Base-by-base conservation (phyloP, 228 moss, liverwort and hornwort species). In the Sphagnum magellanicum region DNA sequence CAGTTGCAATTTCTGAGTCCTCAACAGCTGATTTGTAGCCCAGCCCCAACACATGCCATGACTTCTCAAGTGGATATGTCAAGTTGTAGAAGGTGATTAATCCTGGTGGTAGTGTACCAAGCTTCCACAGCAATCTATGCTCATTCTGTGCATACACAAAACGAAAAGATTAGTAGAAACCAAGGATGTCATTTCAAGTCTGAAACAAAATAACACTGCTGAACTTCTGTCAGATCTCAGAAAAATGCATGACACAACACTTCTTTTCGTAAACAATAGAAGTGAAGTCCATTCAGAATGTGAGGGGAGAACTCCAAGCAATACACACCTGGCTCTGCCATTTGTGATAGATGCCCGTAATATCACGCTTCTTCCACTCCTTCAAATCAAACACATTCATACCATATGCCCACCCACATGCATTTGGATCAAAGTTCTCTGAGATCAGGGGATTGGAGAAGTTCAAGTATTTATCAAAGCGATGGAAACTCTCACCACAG, bases 391-490 rank as follows among this genome's bases (percentile, higher is more conserved):
- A 95, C 65, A 95, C 75, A 52, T 95, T 95, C 92, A 92, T 95
- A 10, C 95, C 92, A 67, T 88, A 95, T 14, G 95, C 92, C 95
- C 95, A 95, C 8, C 88, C 90, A 77, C 92, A 95, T 16, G 88
- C 85, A 48, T 78, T 81, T 6, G 92, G 95, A 78, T 90, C 73
- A 17, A 92, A 95, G 66, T 89, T 90, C 71, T 77, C 72, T 52
- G 92, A 81, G 68, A 90, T 92, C 10, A 83, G 79, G 13, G 87
- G 92, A 63, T 90, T 80, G 17, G 92, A 92, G 61, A 95, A 95
- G 77, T 95, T 95, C 63, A 95, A 51, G 70, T 95, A 95, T 79
- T 92, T 92, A 62, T 90, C 88, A 8, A 90, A 95, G 62, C 88
- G 85, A 78, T 95, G 92, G 71, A 95, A 95, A 72, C 85, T 92